Evolutionary conservation across 768 basidiomycete species (phyloP), one percentile per base, ranked within the genome.

Genomic region (Pisolithus tinctorius): DNA sequence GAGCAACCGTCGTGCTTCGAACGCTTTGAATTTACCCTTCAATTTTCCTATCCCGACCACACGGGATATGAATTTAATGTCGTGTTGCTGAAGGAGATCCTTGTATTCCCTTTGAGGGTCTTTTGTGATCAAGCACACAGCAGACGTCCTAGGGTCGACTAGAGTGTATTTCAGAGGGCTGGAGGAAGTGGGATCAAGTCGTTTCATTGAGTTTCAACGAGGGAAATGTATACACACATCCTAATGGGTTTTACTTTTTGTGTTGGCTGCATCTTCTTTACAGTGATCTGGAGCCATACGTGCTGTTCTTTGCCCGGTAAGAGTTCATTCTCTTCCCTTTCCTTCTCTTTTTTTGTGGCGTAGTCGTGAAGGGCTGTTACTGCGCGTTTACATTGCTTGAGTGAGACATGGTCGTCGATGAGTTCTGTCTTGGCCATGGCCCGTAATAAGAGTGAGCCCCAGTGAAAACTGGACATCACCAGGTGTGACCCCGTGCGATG

Each of bases 101-200:
- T 99, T 99, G 77, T 97, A 99, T 64, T 92, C 79, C 42, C 95
- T 76, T 60, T 98, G 95, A 1, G 95, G 95, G 66, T 95, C 91
- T 71, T 97, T 98, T 47, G 88, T 88, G 68, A 99, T 86, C 47
- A 99, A 75, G 68, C 94, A 97, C 47, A 99, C 77, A 9, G 86
- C 69, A 6, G 82, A 82, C 13, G 78, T 82, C 47, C 88, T 82
- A 13, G 87, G 95, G 74, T 90, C 93, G 62, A 90, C 81, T 55
- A 91, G 69, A 30, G 88, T 88, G 63, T 96, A 78, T 37, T 79
- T 81, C 42, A 99, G 76, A 5, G 87, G 84, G 52, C 92, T 66
- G 40, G 48, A 45, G 29, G 11, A 52, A 51, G 51, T 31, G 55
- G 29, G 40, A 27, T 53, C 49, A 58, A 58, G 58, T 6, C 9